phyloP scores from a whole-genome alignment of 2,329 filamentous ascomycete species.

The Lachnellula cervina region DNA sequence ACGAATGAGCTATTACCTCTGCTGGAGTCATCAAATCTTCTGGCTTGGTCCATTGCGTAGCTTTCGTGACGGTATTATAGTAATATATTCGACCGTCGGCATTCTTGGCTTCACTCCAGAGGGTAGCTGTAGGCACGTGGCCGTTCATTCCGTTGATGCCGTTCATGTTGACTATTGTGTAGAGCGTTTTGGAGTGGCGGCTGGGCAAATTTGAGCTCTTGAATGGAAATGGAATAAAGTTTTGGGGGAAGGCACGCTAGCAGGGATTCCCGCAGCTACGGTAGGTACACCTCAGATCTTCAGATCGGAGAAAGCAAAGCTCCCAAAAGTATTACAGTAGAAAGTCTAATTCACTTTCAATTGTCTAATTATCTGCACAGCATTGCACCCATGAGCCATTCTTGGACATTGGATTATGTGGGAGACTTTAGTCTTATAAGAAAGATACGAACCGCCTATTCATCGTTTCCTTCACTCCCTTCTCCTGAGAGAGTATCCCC shows the following conservation, averaged over 20 bases:
- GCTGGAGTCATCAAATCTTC: constrained; percentile 78
- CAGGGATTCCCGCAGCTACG: neutral
- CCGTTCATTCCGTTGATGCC: constrained; percentile 30
- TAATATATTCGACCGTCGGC: constrained; percentile 85
- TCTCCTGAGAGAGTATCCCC: too few species aligned
- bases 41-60: constrained; percentile 92
- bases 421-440: neutral
- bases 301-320: neutral
- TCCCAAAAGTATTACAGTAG: neutral
- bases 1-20: constrained; percentile 53
- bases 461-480: neutral
- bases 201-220: neutral
- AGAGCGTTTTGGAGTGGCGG: constrained; percentile 1
- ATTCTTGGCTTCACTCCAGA: constrained; percentile 79
- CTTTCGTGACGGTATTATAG: constrained; percentile 80
- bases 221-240: neutral
- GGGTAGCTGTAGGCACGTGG: constrained; percentile 37
- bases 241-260: constrained; percentile 1
- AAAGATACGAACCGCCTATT: neutral
- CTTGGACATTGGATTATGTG: neutral
- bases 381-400: neutral
- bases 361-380: neutral
- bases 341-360: neutral
- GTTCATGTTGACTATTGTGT: constrained; percentile 22
- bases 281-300: neutral